Evolutionary conservation across 345 rosid genomes (phyloP), one percentile per base, ranked within the genome.

Genomic region (Eutrema japonicum): DNA sequence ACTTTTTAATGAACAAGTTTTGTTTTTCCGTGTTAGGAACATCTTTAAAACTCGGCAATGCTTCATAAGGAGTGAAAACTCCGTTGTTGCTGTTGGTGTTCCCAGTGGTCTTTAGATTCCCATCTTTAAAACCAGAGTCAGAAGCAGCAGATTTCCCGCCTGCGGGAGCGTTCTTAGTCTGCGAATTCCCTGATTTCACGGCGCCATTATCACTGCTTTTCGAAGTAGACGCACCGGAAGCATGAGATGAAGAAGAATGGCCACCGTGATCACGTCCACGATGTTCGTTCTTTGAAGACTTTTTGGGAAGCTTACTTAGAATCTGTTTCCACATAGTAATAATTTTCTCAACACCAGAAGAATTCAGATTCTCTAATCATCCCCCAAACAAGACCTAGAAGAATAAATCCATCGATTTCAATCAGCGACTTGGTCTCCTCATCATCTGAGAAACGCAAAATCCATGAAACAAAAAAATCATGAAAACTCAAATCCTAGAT

Each of bases 221-320:
- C 7, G 87, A 74, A 61, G 82, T 81, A 42, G 78, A 66, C 14
- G 81, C 81, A 67, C 52, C 51, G 2, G 71, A 52, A 22, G 73
- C 77, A 73, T 54, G 81, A 53, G 83, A 72, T 33, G 73, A 62
- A 52, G 81, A 62, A 11, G 59, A 63, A 71, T 72, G 79, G 46
- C 85, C 82, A 66, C 88, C 83, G 71, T 82, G 78, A 14, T 85
- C 93, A 70, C 89, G 84, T 50, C 79, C 75, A 78, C 73, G 80
- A 65, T 81, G 89, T 60, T 83, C 76, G 1, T 85, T 79, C 79
- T 85, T 90, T 3, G 93, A 87, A 12, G 91, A 89, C 85, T 93
- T 93, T 51, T 87, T 84, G 1, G 98, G 98, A 79, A 93, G 88
- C 90, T 88, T 90, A 49, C 86, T 84, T 8, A 93, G 82, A 76